Evolutionary conservation across 805 yeast species (phyloP).

Genomic region (Nakazawaea ishiwadae): DNA sequence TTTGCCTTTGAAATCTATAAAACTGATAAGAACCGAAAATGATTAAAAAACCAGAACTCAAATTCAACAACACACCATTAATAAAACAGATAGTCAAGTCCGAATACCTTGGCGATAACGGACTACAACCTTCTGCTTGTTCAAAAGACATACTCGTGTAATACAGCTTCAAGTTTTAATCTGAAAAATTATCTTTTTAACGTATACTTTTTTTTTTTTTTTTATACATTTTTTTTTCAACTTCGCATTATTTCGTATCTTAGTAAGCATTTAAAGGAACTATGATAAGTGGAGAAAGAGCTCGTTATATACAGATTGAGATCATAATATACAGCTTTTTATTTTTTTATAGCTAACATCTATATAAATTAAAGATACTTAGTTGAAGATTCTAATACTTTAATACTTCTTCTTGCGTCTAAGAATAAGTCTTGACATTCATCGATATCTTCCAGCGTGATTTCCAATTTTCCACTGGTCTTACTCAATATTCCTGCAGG

Average conservation of each 20-base stretch:
- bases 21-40: conserved; percentile 34
- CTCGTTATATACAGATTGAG: too few species aligned
- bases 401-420: conserved; percentile 80
- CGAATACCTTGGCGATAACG: conserved; percentile 28
- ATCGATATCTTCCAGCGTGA: conserved; percentile 66
- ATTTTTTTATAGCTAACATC: too few species aligned
- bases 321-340: too few species aligned
- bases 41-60: conserved; percentile 31
- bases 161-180: too few species aligned
- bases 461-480: conserved; percentile 66
- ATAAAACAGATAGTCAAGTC: conserved; percentile 51
- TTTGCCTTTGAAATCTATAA: conserved; percentile 25
- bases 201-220: too few species aligned
- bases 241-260: too few species aligned
- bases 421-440: conserved; percentile 80
- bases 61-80: conserved; percentile 36
- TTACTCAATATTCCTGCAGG: conserved; percentile 85
- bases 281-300: too few species aligned
- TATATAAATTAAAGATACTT: conserved; percentile 15
- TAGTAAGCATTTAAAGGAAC: too few species aligned
- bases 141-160: too few species aligned
- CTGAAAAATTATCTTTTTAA: too few species aligned
- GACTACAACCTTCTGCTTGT: conserved; percentile 48
- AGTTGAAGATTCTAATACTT: conserved; percentile 49
- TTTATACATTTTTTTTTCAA: too few species aligned